Base-by-base conservation (phyloP, 768 basidiomycete genomes). In the Fistulinella prunicolor region DNA sequence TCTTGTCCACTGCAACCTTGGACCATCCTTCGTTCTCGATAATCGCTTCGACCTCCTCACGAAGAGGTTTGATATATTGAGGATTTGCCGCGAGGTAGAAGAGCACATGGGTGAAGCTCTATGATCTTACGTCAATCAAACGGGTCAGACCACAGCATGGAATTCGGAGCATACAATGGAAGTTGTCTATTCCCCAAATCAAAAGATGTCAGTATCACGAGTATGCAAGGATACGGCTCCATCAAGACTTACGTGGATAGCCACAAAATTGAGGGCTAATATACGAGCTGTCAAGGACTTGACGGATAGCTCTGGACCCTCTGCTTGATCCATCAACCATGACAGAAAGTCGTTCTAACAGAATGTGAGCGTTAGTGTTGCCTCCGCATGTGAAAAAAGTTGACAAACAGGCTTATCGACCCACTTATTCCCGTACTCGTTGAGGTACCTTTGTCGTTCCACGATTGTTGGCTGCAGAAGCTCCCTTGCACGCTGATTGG, bases 21-120 rank as follows among this genome's bases (percentile, higher is more conserved):
- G 55, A 54, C 61, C 66, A 72, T 19, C 59, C 70, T 0, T 72
- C 62, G 8, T 56, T 36, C 1, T 38, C 28, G 12, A 71, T 28
- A 16, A 66, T 57, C 0, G 39, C 32, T 22, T 71, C 69, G 10
- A 70, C 59, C 49, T 77, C 76, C 37, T 70, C 63, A 0, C 74
- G 67, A 4, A 78, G 58, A 1, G 67, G 61, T 20, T 59, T 55
- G 3, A 66, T 45, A 37, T 63, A 71, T 42, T 70, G 52, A 4
- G 73, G 70, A 21, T 67, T 46, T 0, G 68, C 61, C 4, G 70
- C 73, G 6, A 77, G 64, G 40, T 64, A 47, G 36, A 63, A 68
- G 0, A 77, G 50, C 0, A 66, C 69, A 20, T 69, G 66, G 0
- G 64, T 65, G 26, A 73, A 62, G 29, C 49, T 61, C 70, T 71